phyloP scores from a whole-genome alignment of 352 stramenopile species.

The Globisporangium middletonii region DNA sequence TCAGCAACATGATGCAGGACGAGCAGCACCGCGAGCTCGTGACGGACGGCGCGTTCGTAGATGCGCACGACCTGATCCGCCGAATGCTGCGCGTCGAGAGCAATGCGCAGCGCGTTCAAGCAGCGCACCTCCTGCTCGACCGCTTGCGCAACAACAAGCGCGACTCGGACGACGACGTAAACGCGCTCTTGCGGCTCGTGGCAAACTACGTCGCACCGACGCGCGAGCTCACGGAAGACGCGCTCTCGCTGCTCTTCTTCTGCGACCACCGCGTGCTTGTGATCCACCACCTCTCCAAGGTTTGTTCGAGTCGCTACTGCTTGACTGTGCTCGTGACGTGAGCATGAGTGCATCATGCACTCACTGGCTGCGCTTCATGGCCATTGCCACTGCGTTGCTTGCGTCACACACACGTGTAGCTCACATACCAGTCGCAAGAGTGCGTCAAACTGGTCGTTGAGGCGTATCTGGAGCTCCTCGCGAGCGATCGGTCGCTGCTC shows the following conservation, averaged over 20 bases:
- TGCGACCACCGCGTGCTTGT: slow-evolving; percentile 68
- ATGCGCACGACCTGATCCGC: slow-evolving; percentile 42
- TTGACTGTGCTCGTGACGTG: background rate
- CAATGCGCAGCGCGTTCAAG: slow-evolving; percentile 32
- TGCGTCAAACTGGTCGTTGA: slow-evolving; percentile 73
- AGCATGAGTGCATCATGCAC: background rate
- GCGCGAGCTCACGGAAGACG: slow-evolving; percentile 63
- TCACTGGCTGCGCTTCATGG: background rate
- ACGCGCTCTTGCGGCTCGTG: slow-evolving; percentile 67
- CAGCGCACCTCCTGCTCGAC: slow-evolving; percentile 59
- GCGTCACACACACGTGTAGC: slow-evolving; percentile 17
- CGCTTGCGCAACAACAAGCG: slow-evolving; percentile 40
- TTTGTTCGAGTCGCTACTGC: slow-evolving; percentile 2
- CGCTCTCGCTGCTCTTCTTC: slow-evolving; percentile 65
- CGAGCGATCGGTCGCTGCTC: slow-evolving; percentile 67
- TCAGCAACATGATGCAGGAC: background rate
- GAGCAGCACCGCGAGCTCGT: slow-evolving; percentile 44
- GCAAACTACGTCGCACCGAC: slow-evolving; percentile 69
- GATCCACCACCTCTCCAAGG: slow-evolving; percentile 79
- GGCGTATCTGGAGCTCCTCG: slow-evolving; percentile 67
- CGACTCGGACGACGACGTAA: slow-evolving; percentile 63
- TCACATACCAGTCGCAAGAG: slow-evolving; percentile 77
- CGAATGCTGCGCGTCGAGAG: slow-evolving; percentile 48
- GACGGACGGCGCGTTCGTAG: slow-evolving; percentile 32
- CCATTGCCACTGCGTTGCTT: background rate